Evolutionary conservation across 2,329 filamentous ascomycete species (phyloP), one percentile per base, ranked within the genome.

Genomic region (Fusarium torulosum): DNA sequence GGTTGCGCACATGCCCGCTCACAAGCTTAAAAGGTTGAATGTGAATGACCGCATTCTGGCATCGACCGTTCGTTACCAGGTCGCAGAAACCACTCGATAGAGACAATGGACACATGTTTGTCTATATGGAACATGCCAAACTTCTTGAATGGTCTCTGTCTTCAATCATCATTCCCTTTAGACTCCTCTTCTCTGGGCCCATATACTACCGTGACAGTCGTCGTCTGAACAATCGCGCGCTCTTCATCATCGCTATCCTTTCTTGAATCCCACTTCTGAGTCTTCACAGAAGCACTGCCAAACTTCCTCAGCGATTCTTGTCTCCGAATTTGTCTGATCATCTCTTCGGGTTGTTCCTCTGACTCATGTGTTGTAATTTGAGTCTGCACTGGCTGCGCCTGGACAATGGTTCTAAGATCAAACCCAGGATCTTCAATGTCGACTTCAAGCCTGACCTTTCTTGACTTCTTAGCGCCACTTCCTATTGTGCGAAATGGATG

Each of bases 231-330:
- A 52, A 74, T 74, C 8, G 66, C 70, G 31, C 46, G 54, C 20
- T 74, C 70, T 4, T 60, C 50, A 10, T 70, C 70, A 14, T 72
- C 70, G 10, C 57, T 35, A 21, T 42, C 52, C 11, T 31, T 51
- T 10, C 58, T 38, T 5, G 59, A 33, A 38, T 64, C 59, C 66
- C 61, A 66, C 13, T 58, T 47, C 27, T 53, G 55, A 15, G 49
- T 58, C 19, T 63, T 59, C 7, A 55, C 63, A 6, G 57, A 42
- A 6, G 53, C 27, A n/a, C 55, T 45, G 21, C 58, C 65, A 44
- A 72, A 70, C n/a, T 61, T 70, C 4, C 65, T 72, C 17, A 71
- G n/a, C 6, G 71, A 73, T 21, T 73, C 65, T 35, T 73, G 59
- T 21, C 63, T 61, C 15, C 70, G 57, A 44, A 74, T 40, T 29